Conservation (phyloP, 2,329 filamentous ascomycete genomes). For the Fusarium cyanostomum region DNA sequence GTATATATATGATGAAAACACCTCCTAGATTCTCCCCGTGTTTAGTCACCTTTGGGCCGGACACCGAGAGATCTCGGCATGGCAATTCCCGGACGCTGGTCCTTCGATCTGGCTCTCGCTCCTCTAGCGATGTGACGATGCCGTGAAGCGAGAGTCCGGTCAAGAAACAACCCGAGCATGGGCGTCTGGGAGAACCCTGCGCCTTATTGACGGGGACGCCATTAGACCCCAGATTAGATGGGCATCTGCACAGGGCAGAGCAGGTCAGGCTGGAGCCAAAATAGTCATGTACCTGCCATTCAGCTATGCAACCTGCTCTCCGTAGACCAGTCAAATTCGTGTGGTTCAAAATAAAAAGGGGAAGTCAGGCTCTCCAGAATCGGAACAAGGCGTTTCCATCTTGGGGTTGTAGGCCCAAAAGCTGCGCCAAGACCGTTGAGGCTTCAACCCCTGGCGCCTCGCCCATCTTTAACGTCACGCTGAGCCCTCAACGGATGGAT, state of each 20-base stretch:
- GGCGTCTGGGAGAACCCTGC: constrained; percentile 12
- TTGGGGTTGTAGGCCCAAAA: constrained; percentile 3
- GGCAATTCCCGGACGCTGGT: constrained; percentile 24
- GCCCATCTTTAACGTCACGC: no score
- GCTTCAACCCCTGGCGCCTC: constrained; percentile 26
- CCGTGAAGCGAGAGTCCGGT: neutral
- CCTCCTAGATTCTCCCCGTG: neutral
- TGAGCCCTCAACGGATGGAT: neutral
- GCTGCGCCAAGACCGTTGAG: constrained; percentile 18
- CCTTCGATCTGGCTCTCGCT: constrained; percentile 2
- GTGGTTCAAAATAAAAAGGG: neutral
- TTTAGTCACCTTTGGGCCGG: neutral
- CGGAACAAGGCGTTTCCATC: constrained; percentile 1
- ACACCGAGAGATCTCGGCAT: constrained; percentile 32
- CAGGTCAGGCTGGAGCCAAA: constrained; percentile 3
- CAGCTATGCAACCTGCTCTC: constrained; percentile 4
- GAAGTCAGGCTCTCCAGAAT: constrained; percentile 5
- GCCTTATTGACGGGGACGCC: constrained; percentile 4
- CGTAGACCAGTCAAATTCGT: neutral
- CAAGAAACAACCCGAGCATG: constrained; percentile 4
- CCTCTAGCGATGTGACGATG: constrained; percentile 5
- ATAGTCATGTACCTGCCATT: constrained; percentile 4
- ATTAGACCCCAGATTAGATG: constrained; percentile 7
- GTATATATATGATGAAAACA: constrained; percentile 12
- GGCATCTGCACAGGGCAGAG: neutral